Base-by-base conservation (phyloP, 768 basidiomycete species). In the Xerocomellus chrysenteron region DNA sequence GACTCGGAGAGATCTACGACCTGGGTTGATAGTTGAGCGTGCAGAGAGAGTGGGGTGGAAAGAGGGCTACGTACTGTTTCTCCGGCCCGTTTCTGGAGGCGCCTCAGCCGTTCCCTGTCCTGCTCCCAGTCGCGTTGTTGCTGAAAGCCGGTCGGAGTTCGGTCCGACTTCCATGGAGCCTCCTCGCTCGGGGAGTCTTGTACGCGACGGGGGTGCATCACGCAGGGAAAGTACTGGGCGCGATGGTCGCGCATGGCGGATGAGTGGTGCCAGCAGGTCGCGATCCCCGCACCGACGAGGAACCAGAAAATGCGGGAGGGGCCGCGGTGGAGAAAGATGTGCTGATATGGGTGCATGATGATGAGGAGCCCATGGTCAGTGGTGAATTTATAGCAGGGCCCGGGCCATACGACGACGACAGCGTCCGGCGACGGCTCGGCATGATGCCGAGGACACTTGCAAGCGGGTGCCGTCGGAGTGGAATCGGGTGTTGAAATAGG, bases 261-360 rank as follows among this genome's bases (percentile, higher is more conserved):
- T 71, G 72, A 40, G 76, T 77, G 49, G 72, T 70, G 52, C 69
- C 72, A 80, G 59, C 69, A 73, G 24, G 68, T 65, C 0, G 74
- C 73, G 28, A 59, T 63, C 3, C 72, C 73, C 7, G 82, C 86
- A 56, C 88, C 88, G 60, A 88, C 19, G 62, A 78, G 10, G 76
- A 90, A 87, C 88, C 88, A 90, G 67, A 89, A 32, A 52, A 87
- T 41, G 59, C 88, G 85, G 43, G 81, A 81, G n/a, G 82, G 81
- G 7, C 78, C 66, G 52, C 74, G 68, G 48, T 69, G 71, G 58
- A 68, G 51, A 28, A 60, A 56, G 40, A 64, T 3, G 50, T 64
- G 58, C 1, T 56, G 48, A 54, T 67, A 61, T 0, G 61, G 59
- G 13, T 65, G 48, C 73, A 73, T 73, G 51, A 4, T 50, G 51